These are phyloP conservation scores for Kodamaea lidongshanica DNA, from an alignment of 805 yeast species.

Conservation along the genomic window DNA sequence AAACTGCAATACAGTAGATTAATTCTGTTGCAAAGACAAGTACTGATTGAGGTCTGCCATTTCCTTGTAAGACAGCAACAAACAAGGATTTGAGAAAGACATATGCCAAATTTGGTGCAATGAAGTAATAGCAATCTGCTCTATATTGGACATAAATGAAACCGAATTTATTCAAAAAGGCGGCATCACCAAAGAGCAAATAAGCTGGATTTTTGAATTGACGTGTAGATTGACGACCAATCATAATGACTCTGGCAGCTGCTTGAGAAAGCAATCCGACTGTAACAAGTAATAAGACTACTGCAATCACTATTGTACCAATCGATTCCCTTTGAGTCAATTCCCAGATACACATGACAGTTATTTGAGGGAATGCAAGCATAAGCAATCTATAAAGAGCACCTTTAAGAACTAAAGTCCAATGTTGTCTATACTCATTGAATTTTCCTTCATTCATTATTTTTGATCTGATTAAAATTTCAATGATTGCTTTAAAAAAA, in stretches of 20 bases:
- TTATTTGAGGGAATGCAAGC: conserved; percentile 82
- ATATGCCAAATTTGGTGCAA: conserved; percentile 58
- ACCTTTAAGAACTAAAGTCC: conserved; percentile 85
- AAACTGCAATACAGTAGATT: conserved; percentile 55
- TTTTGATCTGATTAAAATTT: conserved; percentile 52
- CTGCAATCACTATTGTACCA: conserved; percentile 77
- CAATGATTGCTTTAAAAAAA: conserved; percentile 65
- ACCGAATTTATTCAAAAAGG: conserved; percentile 79
- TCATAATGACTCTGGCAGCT: conserved; percentile 60
- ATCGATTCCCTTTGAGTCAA: conserved; percentile 76
- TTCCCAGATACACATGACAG: conserved; percentile 83
- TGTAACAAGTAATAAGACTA: conserved; percentile 55
- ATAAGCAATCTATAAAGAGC: conserved; percentile 75
- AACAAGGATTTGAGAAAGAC: conserved; percentile 69
- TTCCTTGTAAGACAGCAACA: conserved; percentile 76
- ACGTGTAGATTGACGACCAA: conserved; percentile 65
- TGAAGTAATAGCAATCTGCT: conserved; percentile 83
- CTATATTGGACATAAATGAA: conserved; percentile 87
- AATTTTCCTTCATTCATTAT: conserved; percentile 60
- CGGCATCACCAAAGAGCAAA: conserved; percentile 76
- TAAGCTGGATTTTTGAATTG: conserved; percentile 90
- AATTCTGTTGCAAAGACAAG: conserved; percentile 72
- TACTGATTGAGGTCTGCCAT: conserved; percentile 79
- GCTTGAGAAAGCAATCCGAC: conserved; percentile 64
- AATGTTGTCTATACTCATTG: conserved; percentile 70